These are phyloP conservation scores for Calonectria honghensis DNA, from an alignment of 2,329 filamentous ascomycete genomes.

Conservation along the genomic window DNA sequence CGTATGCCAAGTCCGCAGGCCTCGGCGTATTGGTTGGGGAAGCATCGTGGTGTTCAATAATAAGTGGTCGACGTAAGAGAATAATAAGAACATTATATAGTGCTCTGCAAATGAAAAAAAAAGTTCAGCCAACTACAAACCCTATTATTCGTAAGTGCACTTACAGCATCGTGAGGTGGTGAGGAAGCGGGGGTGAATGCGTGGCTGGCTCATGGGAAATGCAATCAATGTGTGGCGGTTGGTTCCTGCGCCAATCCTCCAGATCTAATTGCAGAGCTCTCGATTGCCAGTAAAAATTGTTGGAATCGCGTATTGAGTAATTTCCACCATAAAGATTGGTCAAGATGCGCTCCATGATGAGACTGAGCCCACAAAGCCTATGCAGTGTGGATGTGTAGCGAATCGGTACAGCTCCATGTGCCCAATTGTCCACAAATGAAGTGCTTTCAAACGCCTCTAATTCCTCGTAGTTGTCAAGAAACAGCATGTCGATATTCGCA, in stretches of 20 bases:
- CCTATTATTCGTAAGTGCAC: neutral
- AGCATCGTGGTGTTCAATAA: slow-evolving; percentile 59
- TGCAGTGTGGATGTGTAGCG: slow-evolving; percentile 67
- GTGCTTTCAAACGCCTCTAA: slow-evolving; percentile 68
- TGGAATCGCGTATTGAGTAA: slow-evolving; percentile 5
- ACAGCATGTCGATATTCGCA: slow-evolving; percentile 66
- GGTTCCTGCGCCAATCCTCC: slow-evolving; percentile 1
- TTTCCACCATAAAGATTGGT: slow-evolving; percentile 22
- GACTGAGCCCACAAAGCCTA: slow-evolving; percentile 64
- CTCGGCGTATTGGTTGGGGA: neutral
- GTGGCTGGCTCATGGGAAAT: slow-evolving; percentile 51
- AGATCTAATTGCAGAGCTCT: slow-evolving; percentile 9
- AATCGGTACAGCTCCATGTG: slow-evolving; percentile 53
- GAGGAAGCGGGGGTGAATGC: neutral
- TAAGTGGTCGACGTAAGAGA: slow-evolving; percentile 72
- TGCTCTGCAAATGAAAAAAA: slow-evolving; percentile 53
- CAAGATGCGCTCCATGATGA: slow-evolving; percentile 56
- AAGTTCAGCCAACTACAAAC: no score
- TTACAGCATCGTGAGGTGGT: neutral
- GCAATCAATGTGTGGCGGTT: slow-evolving; percentile 38
- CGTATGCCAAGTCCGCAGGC: slow-evolving; percentile 8
- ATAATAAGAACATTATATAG: slow-evolving; percentile 72
- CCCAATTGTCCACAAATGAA: slow-evolving; percentile 49
- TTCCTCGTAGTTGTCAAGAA: slow-evolving; percentile 71
- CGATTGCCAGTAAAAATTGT: slow-evolving; percentile 20